Evolutionary conservation across 2,329 filamentous ascomycete genomes (phyloP), one percentile per base, ranked within the genome.

Genomic region (Alternaria arborescens): DNA sequence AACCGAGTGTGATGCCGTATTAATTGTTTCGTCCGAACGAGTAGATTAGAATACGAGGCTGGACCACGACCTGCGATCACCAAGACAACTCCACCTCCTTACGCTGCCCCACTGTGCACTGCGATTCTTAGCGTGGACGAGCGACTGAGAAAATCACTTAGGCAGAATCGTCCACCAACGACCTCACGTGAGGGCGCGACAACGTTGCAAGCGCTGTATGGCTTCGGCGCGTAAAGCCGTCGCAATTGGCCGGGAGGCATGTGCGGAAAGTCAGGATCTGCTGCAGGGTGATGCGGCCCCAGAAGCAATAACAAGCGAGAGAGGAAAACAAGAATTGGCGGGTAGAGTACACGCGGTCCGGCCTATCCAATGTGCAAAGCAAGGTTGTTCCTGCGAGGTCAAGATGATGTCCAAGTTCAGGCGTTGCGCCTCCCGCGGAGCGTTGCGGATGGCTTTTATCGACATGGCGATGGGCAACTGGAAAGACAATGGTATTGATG

Each of bases 101-200:
- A 20, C 20, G 20, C 20, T 20, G 20, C 20, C 20, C 20, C 20
- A 20, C 20, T 20, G 20, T 20, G 24, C 24, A 26, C 24, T 26
- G 24, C 24, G 8, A 26, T 26, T 26, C 0, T 26, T 26, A 26
- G 24, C 24, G 7, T 26, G 24, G 24, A 26, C 24, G 24, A 26
- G 24, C 24, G 24, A 26, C 24, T 26, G 0, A 26, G 7, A 26
- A 26, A 26, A 26, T 26, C 6, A 8, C 24, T 0, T 8, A 26
- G 24, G 24, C 24, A 8, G 24, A 32, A 32, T 0, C 30, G 1
- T 32, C 30, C 10, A 12, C 30, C 22, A 14, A 32, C 20, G 3
- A 0, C 4, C 20, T 62, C 60, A 60, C 60, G 60, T 60, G 57
- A 56, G 24, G 41, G 24, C 52, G 56, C 52, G 56, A 62, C 24